Percentiles rank a stretch among this genome's conserved stretches.
Conservation (phyloP, 768 basidiomycete species). For the Tulasnella sp. region DNA sequence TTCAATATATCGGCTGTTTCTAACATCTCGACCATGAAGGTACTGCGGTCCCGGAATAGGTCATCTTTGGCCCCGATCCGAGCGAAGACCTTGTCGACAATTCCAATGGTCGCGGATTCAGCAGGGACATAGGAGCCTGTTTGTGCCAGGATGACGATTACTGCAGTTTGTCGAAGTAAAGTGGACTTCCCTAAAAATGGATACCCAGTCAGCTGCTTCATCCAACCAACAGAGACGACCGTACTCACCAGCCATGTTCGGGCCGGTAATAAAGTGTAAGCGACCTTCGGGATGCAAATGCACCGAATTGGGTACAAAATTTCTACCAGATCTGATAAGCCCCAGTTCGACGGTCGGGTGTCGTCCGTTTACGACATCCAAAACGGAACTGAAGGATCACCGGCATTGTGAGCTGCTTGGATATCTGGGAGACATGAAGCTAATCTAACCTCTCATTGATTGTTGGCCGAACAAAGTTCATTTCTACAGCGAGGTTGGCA, state of each 20-base stretch:
- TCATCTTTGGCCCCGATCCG: conserved; percentile 95
- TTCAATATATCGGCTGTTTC: conserved; percentile 91
- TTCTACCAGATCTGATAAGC: conserved; percentile 68
- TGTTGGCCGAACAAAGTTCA: conserved; percentile 72
- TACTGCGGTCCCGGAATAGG: conserved; percentile 88
- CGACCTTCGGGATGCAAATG: conserved; percentile 60
- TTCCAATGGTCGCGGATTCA: conserved; percentile 72
- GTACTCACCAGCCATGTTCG: conserved; percentile 79
- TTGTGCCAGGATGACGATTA: conserved; percentile 89
- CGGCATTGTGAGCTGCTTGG: not conserved
- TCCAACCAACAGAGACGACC: not conserved
- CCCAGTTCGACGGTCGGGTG: conserved; percentile 95
- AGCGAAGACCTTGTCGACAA: conserved; percentile 92
- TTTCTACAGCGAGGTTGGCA: conserved; percentile 75
- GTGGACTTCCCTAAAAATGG: conserved; percentile 74
- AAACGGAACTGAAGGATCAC: conserved; percentile 50
- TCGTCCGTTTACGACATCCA: conserved; percentile 75
- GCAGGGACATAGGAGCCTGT: conserved; percentile 94
- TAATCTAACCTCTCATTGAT: conserved; percentile 69
- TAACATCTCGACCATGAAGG: conserved; percentile 98
- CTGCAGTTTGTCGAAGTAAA: conserved; percentile 84
- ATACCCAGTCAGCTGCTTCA: not conserved
- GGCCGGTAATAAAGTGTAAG: conserved; percentile 87
- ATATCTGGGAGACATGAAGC: not conserved
- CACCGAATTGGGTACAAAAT: conserved; percentile 85